phyloP scores from a whole-genome alignment of 2,329 filamentous ascomycete species.

The Exophiala mesophila region DNA sequence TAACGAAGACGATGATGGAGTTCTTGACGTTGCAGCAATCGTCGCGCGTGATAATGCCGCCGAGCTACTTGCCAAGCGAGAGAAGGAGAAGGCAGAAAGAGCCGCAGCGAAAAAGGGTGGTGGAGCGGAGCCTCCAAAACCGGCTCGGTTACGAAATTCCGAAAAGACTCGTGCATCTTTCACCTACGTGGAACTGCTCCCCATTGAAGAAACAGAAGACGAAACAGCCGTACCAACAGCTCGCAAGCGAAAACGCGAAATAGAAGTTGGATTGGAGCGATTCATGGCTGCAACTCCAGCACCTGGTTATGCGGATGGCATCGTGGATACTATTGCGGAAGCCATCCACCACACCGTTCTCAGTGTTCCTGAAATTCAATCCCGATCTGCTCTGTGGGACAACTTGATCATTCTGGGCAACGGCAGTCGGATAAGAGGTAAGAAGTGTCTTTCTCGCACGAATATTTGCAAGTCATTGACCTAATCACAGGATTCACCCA shows the following conservation, averaged over 20 bases:
- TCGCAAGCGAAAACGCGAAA: conserved; percentile 47
- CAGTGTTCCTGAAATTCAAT: conserved; percentile 75
- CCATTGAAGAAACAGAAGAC: conserved; percentile 48
- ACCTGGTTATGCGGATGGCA: conserved; percentile 47
- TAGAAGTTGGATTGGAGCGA: conserved; percentile 59
- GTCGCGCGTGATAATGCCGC: conserved; percentile 59
- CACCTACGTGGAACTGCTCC: conserved; percentile 56
- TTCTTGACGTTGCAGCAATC: conserved; percentile 61
- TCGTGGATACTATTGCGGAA: conserved; percentile 78
- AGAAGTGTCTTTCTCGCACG: conserved; percentile 12
- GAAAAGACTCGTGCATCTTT: conserved; percentile 57
- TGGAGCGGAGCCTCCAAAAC: conserved; percentile 43
- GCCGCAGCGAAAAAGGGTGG: conserved; percentile 49
- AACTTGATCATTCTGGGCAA: conserved; percentile 88
- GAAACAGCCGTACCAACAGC: conserved; percentile 48
- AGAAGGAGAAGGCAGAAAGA: conserved; percentile 58
- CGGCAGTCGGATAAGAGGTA: conserved; percentile 62
- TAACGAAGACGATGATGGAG: conserved; percentile 55
- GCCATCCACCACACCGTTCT: conserved; percentile 80
- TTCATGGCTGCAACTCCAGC: conserved; percentile 52
- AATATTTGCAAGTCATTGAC: conserved; percentile 39
- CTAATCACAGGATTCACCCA: conserved; percentile 70
- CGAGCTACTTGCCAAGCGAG: conserved; percentile 58
- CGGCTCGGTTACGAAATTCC: conserved; percentile 52
- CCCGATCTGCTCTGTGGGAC: conserved; percentile 85